Evolutionary conservation across 495 filamentous ascomycete species (phyloP).

Genomic region (Daldinia grandis): DNA sequence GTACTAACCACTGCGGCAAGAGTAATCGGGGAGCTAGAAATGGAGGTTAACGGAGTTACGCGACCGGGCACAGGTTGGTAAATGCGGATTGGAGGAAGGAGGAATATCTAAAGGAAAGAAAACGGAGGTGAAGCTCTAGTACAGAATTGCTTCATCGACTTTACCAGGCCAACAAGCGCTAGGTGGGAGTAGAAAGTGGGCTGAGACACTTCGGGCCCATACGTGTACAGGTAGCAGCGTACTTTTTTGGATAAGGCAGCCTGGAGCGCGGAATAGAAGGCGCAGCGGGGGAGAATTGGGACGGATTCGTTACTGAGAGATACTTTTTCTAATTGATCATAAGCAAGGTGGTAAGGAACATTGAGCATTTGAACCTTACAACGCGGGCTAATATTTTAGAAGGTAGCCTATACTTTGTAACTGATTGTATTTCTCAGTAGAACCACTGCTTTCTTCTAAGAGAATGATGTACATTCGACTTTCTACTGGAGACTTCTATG

Average conservation of each 20-base stretch:
- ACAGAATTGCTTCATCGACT: conserved; percentile 39
- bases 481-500: not conserved
- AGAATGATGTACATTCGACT: conserved; percentile 1
- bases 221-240: conserved; percentile 26
- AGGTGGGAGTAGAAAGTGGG: conserved; percentile 32
- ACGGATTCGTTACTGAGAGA: not conserved
- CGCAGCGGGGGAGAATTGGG: conserved; percentile 1
- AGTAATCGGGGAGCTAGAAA: conserved; percentile 16
- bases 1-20: conserved; percentile 10
- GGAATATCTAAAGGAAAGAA: conserved; percentile 20
- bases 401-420: conserved; percentile 11
- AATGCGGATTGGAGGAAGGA: conserved; percentile 1
- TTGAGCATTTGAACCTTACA: not conserved
- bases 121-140: conserved; percentile 31
- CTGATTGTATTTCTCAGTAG: not conserved
- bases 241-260: not conserved
- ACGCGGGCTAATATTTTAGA: not conserved
- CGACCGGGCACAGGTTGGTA: conserved; percentile 24
- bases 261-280: conserved; percentile 12
- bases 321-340: too few relatives aligned
- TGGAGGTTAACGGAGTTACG: conserved; percentile 5
- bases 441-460: not conserved
- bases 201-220: conserved; percentile 37
- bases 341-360: not conserved
- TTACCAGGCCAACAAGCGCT: conserved; percentile 24